Conservation (phyloP, 2,329 filamentous ascomycete species). For the Elsinoe fawcettii region DNA sequence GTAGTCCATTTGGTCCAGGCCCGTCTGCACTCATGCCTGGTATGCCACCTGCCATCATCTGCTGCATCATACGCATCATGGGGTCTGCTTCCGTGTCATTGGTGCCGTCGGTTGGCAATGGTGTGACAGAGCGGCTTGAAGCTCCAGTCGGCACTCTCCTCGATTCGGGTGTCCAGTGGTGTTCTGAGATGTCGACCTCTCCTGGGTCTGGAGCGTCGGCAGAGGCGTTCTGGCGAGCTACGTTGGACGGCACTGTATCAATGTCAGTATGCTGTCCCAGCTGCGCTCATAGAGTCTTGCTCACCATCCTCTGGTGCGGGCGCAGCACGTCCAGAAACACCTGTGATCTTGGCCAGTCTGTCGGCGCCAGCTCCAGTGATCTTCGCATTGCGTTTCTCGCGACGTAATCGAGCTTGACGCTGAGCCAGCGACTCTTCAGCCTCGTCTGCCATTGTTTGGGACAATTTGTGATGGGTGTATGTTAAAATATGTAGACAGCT, state of each 20-base stretch:
- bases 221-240: slow-evolving; percentile 23
- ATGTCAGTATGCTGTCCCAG: not conserved
- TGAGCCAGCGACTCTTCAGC: slow-evolving; percentile 38
- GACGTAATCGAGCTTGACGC: slow-evolving; percentile 62
- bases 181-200: slow-evolving; percentile 71
- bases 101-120: slow-evolving; percentile 1
- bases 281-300: not conserved
- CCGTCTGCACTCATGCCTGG: slow-evolving; percentile 27
- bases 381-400: slow-evolving; percentile 73
- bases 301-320: slow-evolving; percentile 27
- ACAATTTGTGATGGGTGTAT: not conserved
- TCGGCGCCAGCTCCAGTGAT: slow-evolving; percentile 63
- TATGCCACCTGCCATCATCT: slow-evolving; percentile 53
- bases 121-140: slow-evolving; percentile 2
- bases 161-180: slow-evolving; percentile 21
- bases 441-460: slow-evolving; percentile 21
- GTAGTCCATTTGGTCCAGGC: slow-evolving; percentile 29
- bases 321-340: slow-evolving; percentile 50
- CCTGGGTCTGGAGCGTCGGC: slow-evolving; percentile 55
- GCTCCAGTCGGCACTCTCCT: slow-evolving; percentile 7
- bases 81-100: slow-evolving; percentile 46
- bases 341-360: slow-evolving; percentile 67
- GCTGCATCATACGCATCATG: slow-evolving; percentile 67
- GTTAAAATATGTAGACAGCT: not conserved
- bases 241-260: slow-evolving; percentile 19